Conservation (phyloP, 768 basidiomycete species). For the Tulasnella sp. region DNA sequence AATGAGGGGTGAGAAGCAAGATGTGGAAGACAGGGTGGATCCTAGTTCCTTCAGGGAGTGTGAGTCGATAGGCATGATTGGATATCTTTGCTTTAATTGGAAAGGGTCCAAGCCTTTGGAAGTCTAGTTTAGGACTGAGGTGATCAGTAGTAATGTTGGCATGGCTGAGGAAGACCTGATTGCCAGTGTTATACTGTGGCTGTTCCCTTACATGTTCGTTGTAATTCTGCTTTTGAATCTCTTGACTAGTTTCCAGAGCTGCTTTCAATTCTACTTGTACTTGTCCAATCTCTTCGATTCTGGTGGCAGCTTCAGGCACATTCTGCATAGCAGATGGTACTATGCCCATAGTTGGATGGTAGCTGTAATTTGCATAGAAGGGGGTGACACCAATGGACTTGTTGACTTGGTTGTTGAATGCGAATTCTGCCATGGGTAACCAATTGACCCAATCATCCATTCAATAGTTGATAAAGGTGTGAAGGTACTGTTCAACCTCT, state of each 20-base stretch:
- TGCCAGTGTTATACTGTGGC: not conserved
- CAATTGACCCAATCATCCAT: no score
- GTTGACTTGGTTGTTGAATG: not conserved
- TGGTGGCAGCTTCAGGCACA: no score
- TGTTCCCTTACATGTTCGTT: not conserved
- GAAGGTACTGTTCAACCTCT: no score
- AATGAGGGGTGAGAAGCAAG: not conserved
- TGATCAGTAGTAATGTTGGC: not conserved
- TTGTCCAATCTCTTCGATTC: not conserved
- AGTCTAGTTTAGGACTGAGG: not conserved
- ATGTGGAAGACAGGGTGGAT: conserved; percentile 5
- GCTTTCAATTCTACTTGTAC: no score
- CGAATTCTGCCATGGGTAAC: not conserved
- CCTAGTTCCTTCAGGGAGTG: not conserved
- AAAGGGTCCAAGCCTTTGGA: no score
- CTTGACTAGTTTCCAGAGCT: no score
- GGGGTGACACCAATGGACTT: conserved; percentile 19
- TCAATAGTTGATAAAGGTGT: no score
- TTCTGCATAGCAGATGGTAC: no score
- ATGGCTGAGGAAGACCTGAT: not conserved
- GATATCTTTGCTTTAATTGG: no score
- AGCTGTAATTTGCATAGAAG: conserved; percentile 21
- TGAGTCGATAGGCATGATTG: not conserved
- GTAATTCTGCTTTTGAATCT: not conserved
- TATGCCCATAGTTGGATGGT: not conserved